Evolutionary conservation across 371 early-diverging fungal genomes (phyloP).

Genomic region (Actinomortierella wolfii): DNA sequence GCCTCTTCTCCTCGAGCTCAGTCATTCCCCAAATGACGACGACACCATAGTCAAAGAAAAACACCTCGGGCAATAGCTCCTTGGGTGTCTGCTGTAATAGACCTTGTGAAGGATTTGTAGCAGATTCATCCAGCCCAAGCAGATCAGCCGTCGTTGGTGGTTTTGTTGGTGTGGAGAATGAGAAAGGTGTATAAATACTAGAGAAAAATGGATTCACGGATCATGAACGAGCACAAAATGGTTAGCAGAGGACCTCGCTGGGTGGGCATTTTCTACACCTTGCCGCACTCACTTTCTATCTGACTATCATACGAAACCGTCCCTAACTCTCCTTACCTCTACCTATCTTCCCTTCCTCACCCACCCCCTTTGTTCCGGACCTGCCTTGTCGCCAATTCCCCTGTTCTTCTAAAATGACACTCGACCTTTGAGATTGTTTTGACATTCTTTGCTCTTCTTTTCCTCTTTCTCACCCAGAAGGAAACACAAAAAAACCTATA

Average conservation of each 20-base stretch:
- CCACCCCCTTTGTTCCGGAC: too few species aligned
- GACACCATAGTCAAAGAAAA: slow-evolving; percentile 93
- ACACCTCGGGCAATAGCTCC: slow-evolving; percentile 69
- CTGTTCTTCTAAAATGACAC: too few species aligned
- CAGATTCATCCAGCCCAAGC: slow-evolving; percentile 37
- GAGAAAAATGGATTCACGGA: slow-evolving; percentile 1
- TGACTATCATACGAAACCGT: too few species aligned
- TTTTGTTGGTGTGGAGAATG: slow-evolving; percentile 31
- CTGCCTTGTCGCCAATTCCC: too few species aligned
- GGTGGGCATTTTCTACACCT: too few species aligned
- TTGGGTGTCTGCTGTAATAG: slow-evolving; percentile 22
- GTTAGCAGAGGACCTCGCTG: too few species aligned
- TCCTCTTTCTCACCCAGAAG: not conserved
- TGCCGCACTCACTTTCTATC: too few species aligned
- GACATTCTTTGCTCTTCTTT: not conserved
- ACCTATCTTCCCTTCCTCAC: too few species aligned
- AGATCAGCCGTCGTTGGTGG: slow-evolving; percentile 45
- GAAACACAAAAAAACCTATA: not conserved
- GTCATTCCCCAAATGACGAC: slow-evolving; percentile 95
- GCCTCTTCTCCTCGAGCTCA: slow-evolving; percentile 78
- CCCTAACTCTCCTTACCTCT: too few species aligned
- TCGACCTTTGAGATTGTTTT: not conserved
- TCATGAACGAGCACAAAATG: not conserved
- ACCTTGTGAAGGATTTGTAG: slow-evolving; percentile 18
- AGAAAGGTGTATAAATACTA: slow-evolving; percentile 49